Percentiles rank a stretch among this genome's conserved stretches.
Evolutionary conservation across 176 grass and related monocot genomes (phyloP).

Genomic region (Oryza punctata): DNA sequence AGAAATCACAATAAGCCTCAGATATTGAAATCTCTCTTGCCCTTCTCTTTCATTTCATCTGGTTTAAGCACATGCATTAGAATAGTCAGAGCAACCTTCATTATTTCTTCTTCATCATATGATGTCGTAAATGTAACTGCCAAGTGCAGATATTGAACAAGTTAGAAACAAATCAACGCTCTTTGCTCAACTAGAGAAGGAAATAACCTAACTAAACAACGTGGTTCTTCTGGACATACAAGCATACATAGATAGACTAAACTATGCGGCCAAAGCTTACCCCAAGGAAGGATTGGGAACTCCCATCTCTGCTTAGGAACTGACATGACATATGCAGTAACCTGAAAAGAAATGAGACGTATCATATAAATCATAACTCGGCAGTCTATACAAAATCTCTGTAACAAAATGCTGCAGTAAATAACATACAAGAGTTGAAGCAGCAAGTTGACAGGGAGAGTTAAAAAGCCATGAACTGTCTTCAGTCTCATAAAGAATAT

Average conservation of each 20-base stretch:
- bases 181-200: neutral
- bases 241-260: neutral
- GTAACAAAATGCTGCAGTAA: conserved; percentile 26
- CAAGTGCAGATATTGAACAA: conserved; percentile 28
- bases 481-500: conserved; percentile 88
- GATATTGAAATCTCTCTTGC: conserved; percentile 9
- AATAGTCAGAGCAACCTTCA: conserved; percentile 60
- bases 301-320: conserved; percentile 88
- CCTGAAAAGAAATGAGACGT: conserved; percentile 46
- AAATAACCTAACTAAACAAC: neutral
- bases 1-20: conserved; percentile 18
- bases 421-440: conserved; percentile 74
- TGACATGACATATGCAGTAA: conserved; percentile 81
- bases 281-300: conserved; percentile 93
- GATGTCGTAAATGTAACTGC: conserved; percentile 62
- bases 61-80: conserved; percentile 64
- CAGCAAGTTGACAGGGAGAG: conserved; percentile 67
- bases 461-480: conserved; percentile 64
- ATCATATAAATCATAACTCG: neutral
- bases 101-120: conserved; percentile 72
- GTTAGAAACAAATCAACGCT: neutral
- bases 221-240: neutral
- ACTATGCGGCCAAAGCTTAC: conserved; percentile 40
- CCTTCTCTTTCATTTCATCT: conserved; percentile 45
- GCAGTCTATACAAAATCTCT: neutral